Base-by-base conservation (phyloP, 106 monocot species). In the Dioscorea dumetorum region DNA sequence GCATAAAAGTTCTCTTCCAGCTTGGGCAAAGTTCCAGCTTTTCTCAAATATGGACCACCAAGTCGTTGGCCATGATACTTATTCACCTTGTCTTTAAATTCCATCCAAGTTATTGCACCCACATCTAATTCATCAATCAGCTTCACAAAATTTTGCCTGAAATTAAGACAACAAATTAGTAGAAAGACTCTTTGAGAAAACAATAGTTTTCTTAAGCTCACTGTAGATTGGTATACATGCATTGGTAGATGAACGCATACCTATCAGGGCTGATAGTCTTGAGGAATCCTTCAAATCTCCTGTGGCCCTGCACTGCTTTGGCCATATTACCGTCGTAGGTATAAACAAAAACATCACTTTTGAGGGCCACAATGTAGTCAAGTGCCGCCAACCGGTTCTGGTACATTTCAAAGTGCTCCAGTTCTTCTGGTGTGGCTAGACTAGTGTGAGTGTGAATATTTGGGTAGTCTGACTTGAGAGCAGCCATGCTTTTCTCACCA, bases 241-340 rank as follows among this genome's bases (percentile, higher is more conserved):
- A 28, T 1, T 28, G 28, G 28, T 28, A 28, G 28, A 3, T 28
- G 3, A 3, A 49, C 8, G 24, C 19, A 1, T 76, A 82, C 86
- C 79, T 88, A 70, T 88, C 75, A 15, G 88, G 88, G 52, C 76
- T 81, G 23, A 88, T 84, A 22, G 81, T 88, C 61, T 78, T 75
- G 33, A 23, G 74, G 52, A 88, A 88, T 24, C 88, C 88, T 64
- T 78, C 75, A 24, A 78, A 88, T 48, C 74, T 78, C 49, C 88
- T 64, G 33, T 88, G 88, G 2, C 88, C 88, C 24, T 74, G 80
- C 33, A 88, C 84, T 24, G 84, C 88, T 60, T 78, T 88, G 33
- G 88, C 88, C 88, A 88, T 88, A 66, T 88, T 88, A 11, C 88
- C 88, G 64, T 81, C 84, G 24, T 88, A 81, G 11, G 84, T 88